Evolutionary conservation across 1,284 basidiomycete genomes (phyloP), one percentile per base, ranked within the genome.

Genomic region (Puccinia coronata): DNA sequence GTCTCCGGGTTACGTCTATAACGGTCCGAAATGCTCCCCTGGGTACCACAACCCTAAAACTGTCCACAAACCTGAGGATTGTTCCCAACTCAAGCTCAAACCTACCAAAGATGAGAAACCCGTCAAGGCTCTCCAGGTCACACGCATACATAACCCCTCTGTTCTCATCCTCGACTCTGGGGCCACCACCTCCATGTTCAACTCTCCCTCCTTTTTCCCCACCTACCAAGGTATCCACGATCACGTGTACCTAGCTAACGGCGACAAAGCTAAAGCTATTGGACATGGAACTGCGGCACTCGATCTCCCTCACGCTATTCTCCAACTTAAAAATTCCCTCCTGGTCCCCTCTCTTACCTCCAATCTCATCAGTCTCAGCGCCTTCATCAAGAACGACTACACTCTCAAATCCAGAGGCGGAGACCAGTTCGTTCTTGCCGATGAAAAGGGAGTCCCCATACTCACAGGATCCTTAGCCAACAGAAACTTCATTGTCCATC

Each of bases 101-200:
- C 31, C 16, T n/a, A n/a, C n/a, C 25, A 75, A 57, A 47, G 53
- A 57, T 23, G 53, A 75, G n/a, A 75, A 75, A 36, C 51, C 31
- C 5, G 55, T 59, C 9, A 75, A 75, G 43, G 36, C 55, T 16
- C 51, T 59, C 2, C 28, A 72, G 2, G 34, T 36, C 43, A 36
- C 14, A 20, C 25, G 25, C 1, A 16, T 9, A 1, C 61, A 36
- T n/a, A 47, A n/a, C 55, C 9, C 20, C 41, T 31, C 41, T 20
- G 12, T 20, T 23, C 34, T 61, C 55, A 59, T 76, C 25, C 55
- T 70, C 11, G 47, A 70, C 28, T 76, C 55, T 14, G 67, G 70
- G 11, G n/a, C n/a, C n/a, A n/a, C n/a, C n/a, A n/a, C n/a, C n/a
- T n/a, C n/a, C n/a, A n/a, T n/a, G n/a, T n/a, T 63, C 34, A 76